Conservation (phyloP, 352 stramenopile genomes). For the Phytophthora cactorum region DNA sequence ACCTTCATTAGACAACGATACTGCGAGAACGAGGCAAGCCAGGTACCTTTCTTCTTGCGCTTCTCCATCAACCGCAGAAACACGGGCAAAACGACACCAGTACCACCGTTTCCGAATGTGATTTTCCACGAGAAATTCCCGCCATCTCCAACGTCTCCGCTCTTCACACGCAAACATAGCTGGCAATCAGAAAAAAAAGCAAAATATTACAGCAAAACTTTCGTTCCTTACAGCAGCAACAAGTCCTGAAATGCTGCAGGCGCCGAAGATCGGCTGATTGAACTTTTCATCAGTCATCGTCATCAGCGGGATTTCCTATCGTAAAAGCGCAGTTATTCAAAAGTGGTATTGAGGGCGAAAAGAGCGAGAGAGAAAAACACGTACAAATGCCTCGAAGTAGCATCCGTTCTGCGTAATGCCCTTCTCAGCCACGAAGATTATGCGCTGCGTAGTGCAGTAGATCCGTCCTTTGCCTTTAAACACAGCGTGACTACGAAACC, state of each 20-base stretch:
- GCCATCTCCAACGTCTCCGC: constrained; percentile 33
- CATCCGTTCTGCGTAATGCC: constrained; percentile 61
- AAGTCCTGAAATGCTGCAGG: constrained; percentile 85
- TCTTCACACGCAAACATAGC: constrained; percentile 18
- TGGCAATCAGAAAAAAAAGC: neutral
- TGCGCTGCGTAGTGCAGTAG: constrained; percentile 87
- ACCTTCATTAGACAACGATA: neutral
- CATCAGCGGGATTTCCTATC: constrained; percentile 74
- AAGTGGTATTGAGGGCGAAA: neutral
- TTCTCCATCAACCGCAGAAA: constrained; percentile 85
- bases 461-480: constrained; percentile 84
- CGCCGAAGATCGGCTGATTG: constrained; percentile 91
- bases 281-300: constrained; percentile 91
- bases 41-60: constrained; percentile 70
- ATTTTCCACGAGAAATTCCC: constrained; percentile 76
- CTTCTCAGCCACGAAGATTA: constrained; percentile 87
- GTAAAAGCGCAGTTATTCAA: neutral
- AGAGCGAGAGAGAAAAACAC: constrained; percentile 10
- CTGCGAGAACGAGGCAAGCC: neutral
- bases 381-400: constrained; percentile 79
- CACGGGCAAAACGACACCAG: constrained; percentile 80
- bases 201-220: neutral
- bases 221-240: constrained; percentile 51
- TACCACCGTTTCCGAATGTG: constrained; percentile 86
- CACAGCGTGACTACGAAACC: constrained; percentile 29